These are phyloP conservation scores for Saccharomycopsis amapae DNA, from an alignment of 805 yeast genomes.

Conservation along the genomic window DNA sequence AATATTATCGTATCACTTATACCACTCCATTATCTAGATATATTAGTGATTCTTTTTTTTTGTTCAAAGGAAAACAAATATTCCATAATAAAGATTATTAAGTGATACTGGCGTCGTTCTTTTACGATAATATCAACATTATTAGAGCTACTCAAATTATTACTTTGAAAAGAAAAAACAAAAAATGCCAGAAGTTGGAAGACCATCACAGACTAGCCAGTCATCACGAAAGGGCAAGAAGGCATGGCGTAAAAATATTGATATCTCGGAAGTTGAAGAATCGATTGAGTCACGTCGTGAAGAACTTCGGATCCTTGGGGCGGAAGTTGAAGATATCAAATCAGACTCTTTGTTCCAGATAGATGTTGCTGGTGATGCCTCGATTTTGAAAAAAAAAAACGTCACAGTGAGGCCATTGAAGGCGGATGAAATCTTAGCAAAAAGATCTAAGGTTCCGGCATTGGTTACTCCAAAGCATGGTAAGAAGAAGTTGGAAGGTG, in stretches of 20 bases:
- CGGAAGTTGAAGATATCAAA: conserved; percentile 32
- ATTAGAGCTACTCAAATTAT: no score
- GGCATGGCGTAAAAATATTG: conserved; percentile 91
- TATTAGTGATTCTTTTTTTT: no score
- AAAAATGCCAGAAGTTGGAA: conserved; percentile 29
- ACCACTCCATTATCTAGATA: no score
- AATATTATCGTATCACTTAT: no score
- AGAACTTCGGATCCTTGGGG: conserved; percentile 45
- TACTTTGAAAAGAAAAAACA: no score
- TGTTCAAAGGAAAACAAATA: no score
- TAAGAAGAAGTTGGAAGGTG: conserved; percentile 45
- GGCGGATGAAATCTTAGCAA: conserved; percentile 63
- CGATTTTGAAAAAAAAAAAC: conserved; percentile 33
- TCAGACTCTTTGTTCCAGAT: conserved; percentile 49
- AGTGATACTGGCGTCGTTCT: no score
- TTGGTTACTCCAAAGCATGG: conserved; percentile 35
- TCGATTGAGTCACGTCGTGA: conserved; percentile 67
- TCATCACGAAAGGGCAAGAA: conserved; percentile 86
- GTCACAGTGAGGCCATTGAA: conserved; percentile 42
- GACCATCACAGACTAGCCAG: conserved; percentile 60
- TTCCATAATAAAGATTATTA: no score
- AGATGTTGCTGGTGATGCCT: conserved; percentile 60
- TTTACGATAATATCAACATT: no score
- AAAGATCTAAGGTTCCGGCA: conserved; percentile 72
- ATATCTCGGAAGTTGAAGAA: conserved; percentile 67